phyloP scores from a whole-genome alignment of 352 stramenopile genomes.

The Elongisporangium undulatum region DNA sequence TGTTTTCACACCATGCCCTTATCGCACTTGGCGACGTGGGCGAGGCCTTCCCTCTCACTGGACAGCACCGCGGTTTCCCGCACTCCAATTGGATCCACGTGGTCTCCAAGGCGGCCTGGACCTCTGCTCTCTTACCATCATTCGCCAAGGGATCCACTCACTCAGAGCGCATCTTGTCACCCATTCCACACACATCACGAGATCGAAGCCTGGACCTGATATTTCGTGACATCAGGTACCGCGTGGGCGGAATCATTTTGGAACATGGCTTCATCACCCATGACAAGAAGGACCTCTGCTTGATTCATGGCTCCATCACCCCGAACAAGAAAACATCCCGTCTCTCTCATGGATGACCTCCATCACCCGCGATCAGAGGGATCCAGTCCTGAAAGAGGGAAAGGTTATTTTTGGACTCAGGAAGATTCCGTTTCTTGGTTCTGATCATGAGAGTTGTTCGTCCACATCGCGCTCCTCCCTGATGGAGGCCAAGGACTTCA shows the following conservation, averaged over 20 bases:
- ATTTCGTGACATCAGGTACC: not conserved
- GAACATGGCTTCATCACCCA: not conserved
- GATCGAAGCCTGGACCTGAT: not conserved
- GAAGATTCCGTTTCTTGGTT: not conserved
- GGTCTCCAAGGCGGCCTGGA: not conserved
- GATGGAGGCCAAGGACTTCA: slow-evolving; percentile 61
- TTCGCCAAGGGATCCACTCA: not conserved
- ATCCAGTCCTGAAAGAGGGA: not conserved
- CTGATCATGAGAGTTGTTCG: not conserved
- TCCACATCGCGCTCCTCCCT: not conserved
- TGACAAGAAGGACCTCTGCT: not conserved
- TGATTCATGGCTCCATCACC: not conserved
- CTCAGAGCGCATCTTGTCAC: not conserved
- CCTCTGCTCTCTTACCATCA: not conserved
- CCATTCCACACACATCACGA: not conserved
- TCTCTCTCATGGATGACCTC: too few relatives aligned
- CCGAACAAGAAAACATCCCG: too few relatives aligned
- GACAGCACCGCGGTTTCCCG: not conserved
- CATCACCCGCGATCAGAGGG: not conserved
- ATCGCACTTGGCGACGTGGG: not conserved
- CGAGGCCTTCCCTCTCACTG: not conserved
- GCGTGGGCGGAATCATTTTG: not conserved
- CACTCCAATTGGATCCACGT: not conserved
- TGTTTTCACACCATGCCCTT: not conserved
- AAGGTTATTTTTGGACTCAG: not conserved